Base-by-base conservation (phyloP, 306 rosid genomes). In the Sphenostylis stenocarpa region DNA sequence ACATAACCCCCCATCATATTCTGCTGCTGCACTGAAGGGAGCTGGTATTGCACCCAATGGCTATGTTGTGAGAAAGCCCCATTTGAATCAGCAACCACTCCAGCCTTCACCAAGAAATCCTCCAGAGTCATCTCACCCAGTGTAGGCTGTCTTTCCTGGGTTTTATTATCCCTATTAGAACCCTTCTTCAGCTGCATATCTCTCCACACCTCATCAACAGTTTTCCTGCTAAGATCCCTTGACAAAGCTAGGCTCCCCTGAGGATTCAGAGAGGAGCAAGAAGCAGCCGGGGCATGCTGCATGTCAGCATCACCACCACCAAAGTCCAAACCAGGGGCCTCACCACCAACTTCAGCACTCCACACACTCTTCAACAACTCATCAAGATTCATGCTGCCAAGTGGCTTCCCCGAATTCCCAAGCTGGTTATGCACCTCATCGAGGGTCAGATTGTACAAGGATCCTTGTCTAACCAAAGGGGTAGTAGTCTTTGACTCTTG, bases 331-430 rank as follows among this genome's bases (percentile, higher is more conserved):
- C 80, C 81, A 12, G 80, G 44, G 28, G 82, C 58, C 57, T 84
- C 87, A 81, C 83, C 83, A 23, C 24, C 43, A 28, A 82, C 87
- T 80, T 86, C 97, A 5, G 88, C 88, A 89, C 41, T 58, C 39
- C 12, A 28, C 38, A 58, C 38, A 58, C 65, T 58, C 20, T 58
- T 28, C 65, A 58, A 33, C 11, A 58, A 1, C 39, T 58, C 65
- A 26, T 58, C 65, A 14, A 58, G 38, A 28, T 28, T 58, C 65
- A 58, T 58, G 39, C 65, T 28, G 39, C 65, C 65, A 58, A 58
- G 65, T 26, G 65, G 65, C 39, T 15, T 58, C 20, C 65, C 65
- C 39, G 15, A 58, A 58, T 58, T 15, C 65, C 65, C 65, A 58
- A 58, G 38, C 38, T 58, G 65, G 65, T 15, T 58, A 5, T 58